phyloP scores from a whole-genome alignment of 2,329 filamentous ascomycete species.

The Sodiomyces alkalinus region DNA sequence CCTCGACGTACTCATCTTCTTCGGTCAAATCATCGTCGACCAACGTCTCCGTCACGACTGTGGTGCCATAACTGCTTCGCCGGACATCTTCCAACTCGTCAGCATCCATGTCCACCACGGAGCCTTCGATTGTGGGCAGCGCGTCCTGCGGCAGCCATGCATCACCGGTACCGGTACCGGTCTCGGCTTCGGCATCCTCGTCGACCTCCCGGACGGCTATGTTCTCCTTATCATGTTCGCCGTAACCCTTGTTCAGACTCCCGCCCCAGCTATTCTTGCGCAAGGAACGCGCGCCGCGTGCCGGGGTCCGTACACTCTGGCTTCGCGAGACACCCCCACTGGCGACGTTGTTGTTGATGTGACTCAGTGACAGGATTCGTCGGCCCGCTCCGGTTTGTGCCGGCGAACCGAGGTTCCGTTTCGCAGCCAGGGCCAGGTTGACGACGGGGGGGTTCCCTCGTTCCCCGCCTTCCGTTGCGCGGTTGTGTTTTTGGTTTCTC shows the following conservation, averaged over 20 bases:
- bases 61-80: constrained; percentile 31
- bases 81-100: constrained; percentile 38
- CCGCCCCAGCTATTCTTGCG: constrained; percentile 60
- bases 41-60: constrained; percentile 23
- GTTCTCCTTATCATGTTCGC: constrained; percentile 48
- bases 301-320: constrained; percentile 57
- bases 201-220: constrained; percentile 45
- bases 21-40: constrained; percentile 10
- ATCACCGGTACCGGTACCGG: too few relatives aligned
- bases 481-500: constrained; percentile 23
- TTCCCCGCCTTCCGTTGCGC: too few relatives aligned
- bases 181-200: constrained; percentile 33
- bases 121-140: constrained; percentile 6
- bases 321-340: constrained; percentile 55
- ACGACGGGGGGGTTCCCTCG: constrained; percentile 27
- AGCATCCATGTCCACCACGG: constrained; percentile 16
- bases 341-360: constrained; percentile 66
- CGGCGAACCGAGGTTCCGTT: constrained; percentile 29
- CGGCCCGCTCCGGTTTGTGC: constrained; percentile 44
- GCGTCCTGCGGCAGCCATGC: constrained; percentile 3
- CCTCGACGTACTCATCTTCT: constrained; percentile 20
- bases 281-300: constrained; percentile 25
- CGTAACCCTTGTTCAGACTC: constrained; percentile 29
- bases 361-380: constrained; percentile 78
- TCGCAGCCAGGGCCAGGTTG: constrained; percentile 38